These are phyloP conservation scores for Penicillium paxilli DNA, from an alignment of 495 filamentous ascomycete genomes.

Conservation along the genomic window DNA sequence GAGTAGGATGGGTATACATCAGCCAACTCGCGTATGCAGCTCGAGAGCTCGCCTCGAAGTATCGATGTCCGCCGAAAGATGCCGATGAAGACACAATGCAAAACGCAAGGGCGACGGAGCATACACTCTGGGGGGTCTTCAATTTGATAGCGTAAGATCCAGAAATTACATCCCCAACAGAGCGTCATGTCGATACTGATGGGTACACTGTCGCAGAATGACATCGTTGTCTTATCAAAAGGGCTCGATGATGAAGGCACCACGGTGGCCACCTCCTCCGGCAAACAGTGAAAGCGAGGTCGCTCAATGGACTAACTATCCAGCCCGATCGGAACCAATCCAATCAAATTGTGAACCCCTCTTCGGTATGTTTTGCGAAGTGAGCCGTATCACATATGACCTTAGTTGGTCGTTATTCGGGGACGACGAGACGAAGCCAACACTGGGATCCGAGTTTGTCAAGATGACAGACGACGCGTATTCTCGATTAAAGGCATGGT, in stretches of 20 bases:
- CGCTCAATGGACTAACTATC: constrained; percentile 35
- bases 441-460: constrained; percentile 15
- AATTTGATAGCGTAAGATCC: constrained; percentile 29
- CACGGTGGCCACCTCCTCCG: constrained; percentile 11
- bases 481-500: constrained; percentile 30
- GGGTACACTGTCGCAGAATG: constrained; percentile 9
- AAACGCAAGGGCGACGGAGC: constrained; percentile 16
- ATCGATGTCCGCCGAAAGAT: constrained; percentile 3
- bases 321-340: constrained; percentile 15
- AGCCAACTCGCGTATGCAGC: constrained; percentile 25
- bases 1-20: constrained; percentile 30
- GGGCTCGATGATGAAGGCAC: constrained; percentile 6
- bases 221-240: constrained; percentile 30
- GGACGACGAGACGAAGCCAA: constrained; percentile 8
- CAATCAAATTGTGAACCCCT: constrained; percentile 28
- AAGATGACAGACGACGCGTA: constrained; percentile 18
- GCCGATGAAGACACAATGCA: constrained; percentile 15
- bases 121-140: constrained; percentile 35
- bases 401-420: constrained; percentile 29
- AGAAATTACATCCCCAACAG: not conserved
- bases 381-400: constrained; percentile 23
- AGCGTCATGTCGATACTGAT: not conserved
- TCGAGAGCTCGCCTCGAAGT: constrained; percentile 18
- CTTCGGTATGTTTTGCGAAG: constrained; percentile 26
- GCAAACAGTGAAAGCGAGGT: constrained; percentile 16